Conservation (phyloP, 73 alveolate genomes). For the Symbiodinium natans region DNA sequence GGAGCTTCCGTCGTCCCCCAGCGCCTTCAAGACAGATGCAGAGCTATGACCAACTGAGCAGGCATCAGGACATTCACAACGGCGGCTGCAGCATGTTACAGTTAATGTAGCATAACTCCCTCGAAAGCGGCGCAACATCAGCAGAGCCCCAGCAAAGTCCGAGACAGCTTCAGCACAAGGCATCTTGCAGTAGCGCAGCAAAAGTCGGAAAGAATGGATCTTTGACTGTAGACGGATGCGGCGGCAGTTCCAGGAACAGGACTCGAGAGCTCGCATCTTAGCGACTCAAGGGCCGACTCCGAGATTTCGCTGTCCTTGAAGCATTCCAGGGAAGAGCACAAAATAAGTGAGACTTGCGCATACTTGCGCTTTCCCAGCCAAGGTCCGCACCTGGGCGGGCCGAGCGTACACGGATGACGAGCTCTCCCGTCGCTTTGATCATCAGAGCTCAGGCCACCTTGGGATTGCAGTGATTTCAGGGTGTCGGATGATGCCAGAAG, state of each 20-base stretch:
- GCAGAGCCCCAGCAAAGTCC: no score
- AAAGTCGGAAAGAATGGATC: not conserved
- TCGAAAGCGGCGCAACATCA: no score
- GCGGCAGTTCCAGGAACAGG: slow-evolving; percentile 76
- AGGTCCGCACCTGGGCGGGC: slow-evolving; percentile 91
- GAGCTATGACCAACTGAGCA: no score
- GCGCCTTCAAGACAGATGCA: no score
- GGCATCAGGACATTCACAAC: no score
- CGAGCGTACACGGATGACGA: slow-evolving; percentile 82
- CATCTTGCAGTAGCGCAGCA: no score
- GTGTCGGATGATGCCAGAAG: no score
- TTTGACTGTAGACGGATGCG: not conserved
- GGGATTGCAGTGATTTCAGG: not conserved
- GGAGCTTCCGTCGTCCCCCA: no score
- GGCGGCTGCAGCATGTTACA: no score
- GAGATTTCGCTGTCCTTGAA: not conserved
- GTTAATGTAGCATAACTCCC: no score
- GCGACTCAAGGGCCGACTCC: not conserved
- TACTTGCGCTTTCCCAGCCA: not conserved
- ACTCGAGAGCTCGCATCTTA: not conserved
- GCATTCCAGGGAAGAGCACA: no score
- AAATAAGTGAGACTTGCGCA: not conserved
- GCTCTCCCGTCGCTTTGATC: slow-evolving; percentile 72
- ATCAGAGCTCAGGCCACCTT: slow-evolving; percentile 19
- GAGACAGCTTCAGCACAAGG: no score